Percentiles rank a stretch among this genome's conserved stretches.
These are phyloP conservation scores for Erigeron canadensis DNA, from an alignment of 129 eudicot species.

Conservation along the genomic window DNA sequence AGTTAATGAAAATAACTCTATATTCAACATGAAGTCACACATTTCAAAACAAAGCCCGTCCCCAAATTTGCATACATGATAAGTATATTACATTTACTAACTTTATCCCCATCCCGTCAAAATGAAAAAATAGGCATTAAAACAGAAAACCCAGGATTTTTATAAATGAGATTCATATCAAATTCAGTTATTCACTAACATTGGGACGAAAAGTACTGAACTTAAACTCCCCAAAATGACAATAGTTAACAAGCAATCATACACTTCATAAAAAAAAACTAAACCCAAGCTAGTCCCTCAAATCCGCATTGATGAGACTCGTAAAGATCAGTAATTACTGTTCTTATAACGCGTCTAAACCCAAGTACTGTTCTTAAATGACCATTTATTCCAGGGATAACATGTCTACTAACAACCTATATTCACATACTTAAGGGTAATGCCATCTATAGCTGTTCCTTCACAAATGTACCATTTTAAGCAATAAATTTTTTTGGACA, in stretches of 20 bases:
- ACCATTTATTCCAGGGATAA: not conserved
- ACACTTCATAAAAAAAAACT: too few relatives aligned
- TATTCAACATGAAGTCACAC: conserved; percentile 15
- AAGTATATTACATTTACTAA: not conserved
- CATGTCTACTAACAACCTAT: too few relatives aligned
- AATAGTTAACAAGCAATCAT: too few relatives aligned
- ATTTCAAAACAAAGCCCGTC: conserved; percentile 9
- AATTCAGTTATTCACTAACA: not conserved
- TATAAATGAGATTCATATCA: not conserved
- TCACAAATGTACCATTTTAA: not conserved
- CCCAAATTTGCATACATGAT: conserved; percentile 5
- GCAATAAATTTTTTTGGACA: not conserved
- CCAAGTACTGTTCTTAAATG: not conserved
- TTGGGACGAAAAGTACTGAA: not conserved
- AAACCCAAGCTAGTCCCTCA: too few relatives aligned
- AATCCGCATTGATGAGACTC: too few relatives aligned
- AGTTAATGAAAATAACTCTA: not conserved
- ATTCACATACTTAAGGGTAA: too few relatives aligned
- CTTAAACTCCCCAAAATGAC: not conserved
- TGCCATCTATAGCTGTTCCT: too few relatives aligned
- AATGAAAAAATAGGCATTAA: not conserved
- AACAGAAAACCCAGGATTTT: not conserved
- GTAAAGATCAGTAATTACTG: too few relatives aligned
- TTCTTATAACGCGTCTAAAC: too few relatives aligned
- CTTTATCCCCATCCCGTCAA: not conserved